phyloP scores from a whole-genome alignment of 441 rosid species.

The Gossypium davidsonii region DNA sequence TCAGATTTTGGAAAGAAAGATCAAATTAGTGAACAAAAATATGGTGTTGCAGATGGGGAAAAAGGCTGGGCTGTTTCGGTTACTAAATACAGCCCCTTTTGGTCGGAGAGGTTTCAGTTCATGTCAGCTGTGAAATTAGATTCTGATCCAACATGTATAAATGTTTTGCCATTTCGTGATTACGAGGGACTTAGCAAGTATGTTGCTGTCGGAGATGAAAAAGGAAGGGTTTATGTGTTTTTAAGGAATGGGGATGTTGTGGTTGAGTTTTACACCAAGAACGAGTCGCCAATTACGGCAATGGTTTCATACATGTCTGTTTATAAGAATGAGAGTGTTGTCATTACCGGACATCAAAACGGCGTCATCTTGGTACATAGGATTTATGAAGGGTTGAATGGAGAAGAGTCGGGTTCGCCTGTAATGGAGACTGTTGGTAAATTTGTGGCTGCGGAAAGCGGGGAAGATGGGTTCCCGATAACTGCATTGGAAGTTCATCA shows the following conservation, averaged over 20 bases:
- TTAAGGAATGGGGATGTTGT: conserved; percentile 74
- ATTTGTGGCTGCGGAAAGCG: conserved; percentile 28
- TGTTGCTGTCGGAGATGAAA: conserved; percentile 78
- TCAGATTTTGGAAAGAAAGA: conserved; percentile 19
- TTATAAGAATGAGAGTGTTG: conserved; percentile 65
- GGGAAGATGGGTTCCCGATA: conserved; percentile 44
- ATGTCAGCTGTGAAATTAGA: conserved; percentile 82
- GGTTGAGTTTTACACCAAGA: conserved; percentile 48
- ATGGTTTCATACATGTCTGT: conserved; percentile 69
- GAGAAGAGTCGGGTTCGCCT: conserved; percentile 59
- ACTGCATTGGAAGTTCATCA: conserved; percentile 78
- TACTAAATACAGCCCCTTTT: conserved; percentile 64
- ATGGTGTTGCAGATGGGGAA: conserved; percentile 30
- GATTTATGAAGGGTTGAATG: conserved; percentile 52
- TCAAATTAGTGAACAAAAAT: conserved; percentile 15
- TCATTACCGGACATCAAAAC: conserved; percentile 75
- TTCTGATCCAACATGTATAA: conserved; percentile 61
- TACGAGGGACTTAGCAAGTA: conserved; percentile 77
- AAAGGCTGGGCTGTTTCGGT: conserved; percentile 42
- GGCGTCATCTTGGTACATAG: conserved; percentile 66
- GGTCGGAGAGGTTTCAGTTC: conserved; percentile 92
- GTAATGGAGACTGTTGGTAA: conserved; percentile 51
- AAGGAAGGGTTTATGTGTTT: conserved; percentile 68
- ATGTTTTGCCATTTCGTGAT: conserved; percentile 73
- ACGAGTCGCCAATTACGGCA: conserved; percentile 59